A percentile compares a stretch with the other conserved stretches of the same genome.
Evolutionary conservation across 345 rosid species (phyloP).

Genomic region (Eucalyptus erythrocorys): DNA sequence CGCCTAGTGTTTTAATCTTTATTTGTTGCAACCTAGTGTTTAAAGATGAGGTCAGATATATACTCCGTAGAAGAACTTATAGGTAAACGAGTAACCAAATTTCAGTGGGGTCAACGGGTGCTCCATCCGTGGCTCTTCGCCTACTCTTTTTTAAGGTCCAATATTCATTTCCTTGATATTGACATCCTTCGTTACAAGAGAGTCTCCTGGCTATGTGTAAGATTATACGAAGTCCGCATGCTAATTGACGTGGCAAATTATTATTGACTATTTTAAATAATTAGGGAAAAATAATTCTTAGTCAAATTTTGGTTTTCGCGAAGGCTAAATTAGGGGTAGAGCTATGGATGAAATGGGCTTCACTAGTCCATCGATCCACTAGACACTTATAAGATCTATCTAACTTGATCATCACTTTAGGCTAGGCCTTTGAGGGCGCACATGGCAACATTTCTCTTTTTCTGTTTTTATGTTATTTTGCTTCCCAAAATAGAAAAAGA

Average conservation of each 20-base stretch:
- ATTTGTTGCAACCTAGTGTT: neutral
- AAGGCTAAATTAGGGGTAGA: neutral
- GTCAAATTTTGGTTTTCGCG: neutral
- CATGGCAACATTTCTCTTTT: too few relatives aligned
- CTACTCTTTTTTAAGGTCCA: neutral
- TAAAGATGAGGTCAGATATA: neutral
- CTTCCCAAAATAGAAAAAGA: too few relatives aligned
- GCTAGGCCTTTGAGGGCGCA: rapidly evolving
- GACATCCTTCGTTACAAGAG: neutral
- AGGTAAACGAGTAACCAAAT: neutral
- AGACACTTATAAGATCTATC: neutral
- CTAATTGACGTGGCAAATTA: neutral
- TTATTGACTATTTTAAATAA: neutral
- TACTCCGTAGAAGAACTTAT: neutral
- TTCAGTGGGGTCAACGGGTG: neutral
- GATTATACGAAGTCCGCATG: neutral
- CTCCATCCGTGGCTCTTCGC: neutral
- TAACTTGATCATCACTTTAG: neutral
- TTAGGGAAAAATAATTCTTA: neutral
- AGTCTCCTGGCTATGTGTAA: neutral
- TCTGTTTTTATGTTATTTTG: too few relatives aligned
- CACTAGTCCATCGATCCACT: neutral
- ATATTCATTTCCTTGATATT: neutral
- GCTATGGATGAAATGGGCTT: neutral
- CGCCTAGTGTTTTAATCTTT: neutral